Conservation (phyloP, 441 rosid genomes). For the Rhodomyrtus psidioides region DNA sequence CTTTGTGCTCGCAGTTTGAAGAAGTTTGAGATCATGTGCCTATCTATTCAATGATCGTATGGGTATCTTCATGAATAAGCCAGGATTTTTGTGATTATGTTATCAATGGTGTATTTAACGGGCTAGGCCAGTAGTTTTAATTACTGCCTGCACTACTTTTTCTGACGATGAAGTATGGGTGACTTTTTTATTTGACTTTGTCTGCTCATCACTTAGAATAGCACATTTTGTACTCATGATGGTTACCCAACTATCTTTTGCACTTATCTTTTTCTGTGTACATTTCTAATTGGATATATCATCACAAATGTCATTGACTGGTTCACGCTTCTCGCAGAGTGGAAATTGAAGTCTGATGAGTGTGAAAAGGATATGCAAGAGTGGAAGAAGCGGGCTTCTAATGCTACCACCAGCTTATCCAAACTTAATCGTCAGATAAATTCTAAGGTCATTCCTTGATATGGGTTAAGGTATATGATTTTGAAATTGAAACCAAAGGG, state of each 20-base stretch:
- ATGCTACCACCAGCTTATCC: slow-evolving; percentile 65
- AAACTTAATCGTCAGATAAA: slow-evolving; percentile 79
- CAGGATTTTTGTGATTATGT: background rate
- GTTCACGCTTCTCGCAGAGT: slow-evolving; percentile 34
- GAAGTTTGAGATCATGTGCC: background rate
- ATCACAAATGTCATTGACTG: background rate
- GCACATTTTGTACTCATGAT: background rate
- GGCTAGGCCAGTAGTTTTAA: background rate
- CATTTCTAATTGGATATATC: background rate
- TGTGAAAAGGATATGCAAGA: slow-evolving; percentile 91
- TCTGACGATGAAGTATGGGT: background rate
- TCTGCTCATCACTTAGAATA: background rate
- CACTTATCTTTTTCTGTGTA: background rate
- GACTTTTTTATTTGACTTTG: background rate
- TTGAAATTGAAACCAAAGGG: background rate
- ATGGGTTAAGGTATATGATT: slow-evolving; percentile 1
- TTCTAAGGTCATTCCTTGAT: slow-evolving; percentile 49
- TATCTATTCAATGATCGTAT: background rate
- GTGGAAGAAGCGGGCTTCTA: slow-evolving; percentile 85
- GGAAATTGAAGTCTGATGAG: slow-evolving; percentile 85
- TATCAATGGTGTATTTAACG: background rate
- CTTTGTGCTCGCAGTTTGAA: background rate
- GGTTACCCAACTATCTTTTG: background rate
- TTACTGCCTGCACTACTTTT: background rate
- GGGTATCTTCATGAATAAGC: background rate